Evolutionary conservation across 352 stramenopile genomes (phyloP).

Genomic region (Pythium guiyangense): DNA sequence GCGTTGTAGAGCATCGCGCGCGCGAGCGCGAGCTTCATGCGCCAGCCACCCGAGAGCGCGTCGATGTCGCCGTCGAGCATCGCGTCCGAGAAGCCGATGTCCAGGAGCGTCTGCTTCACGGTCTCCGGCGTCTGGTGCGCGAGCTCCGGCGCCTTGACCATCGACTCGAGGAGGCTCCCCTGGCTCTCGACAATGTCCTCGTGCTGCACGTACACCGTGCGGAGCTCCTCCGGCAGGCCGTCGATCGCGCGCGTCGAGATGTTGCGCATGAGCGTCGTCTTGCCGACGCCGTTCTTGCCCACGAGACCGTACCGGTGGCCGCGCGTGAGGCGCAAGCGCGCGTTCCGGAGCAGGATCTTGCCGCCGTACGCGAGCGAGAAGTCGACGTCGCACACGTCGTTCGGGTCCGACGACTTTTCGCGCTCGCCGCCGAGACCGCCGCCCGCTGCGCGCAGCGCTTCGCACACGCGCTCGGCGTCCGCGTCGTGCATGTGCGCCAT

Average conservation of each 20-base stretch:
- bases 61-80: conserved; percentile 91
- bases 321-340: conserved; percentile 91
- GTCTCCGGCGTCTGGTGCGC: conserved; percentile 64
- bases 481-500: conserved; percentile 48
- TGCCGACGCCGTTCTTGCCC: conserved; percentile 96
- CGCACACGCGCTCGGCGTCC: conserved; percentile 46
- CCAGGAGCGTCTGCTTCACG: conserved; percentile 77
- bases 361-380: conserved; percentile 73
- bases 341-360: conserved; percentile 97
- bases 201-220: conserved; percentile 96
- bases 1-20: conserved; percentile 94
- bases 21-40: conserved; percentile 95
- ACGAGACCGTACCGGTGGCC: conserved; percentile 49
- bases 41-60: conserved; percentile 93
- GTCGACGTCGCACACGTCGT: conserved; percentile 67
- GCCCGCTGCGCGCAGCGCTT: conserved; percentile 44
- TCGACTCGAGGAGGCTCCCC: conserved; percentile 60
- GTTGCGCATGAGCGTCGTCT: conserved; percentile 92
- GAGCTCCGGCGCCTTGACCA: conserved; percentile 65
- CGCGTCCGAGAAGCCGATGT: conserved; percentile 90
- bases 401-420: conserved; percentile 54
- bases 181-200: conserved; percentile 93
- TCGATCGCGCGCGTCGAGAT: conserved; percentile 89
- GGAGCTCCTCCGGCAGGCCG: conserved; percentile 87
- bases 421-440: conserved; percentile 43